Conservation (phyloP, 2,329 filamentous ascomycete species). For the Aspergillus latus region DNA sequence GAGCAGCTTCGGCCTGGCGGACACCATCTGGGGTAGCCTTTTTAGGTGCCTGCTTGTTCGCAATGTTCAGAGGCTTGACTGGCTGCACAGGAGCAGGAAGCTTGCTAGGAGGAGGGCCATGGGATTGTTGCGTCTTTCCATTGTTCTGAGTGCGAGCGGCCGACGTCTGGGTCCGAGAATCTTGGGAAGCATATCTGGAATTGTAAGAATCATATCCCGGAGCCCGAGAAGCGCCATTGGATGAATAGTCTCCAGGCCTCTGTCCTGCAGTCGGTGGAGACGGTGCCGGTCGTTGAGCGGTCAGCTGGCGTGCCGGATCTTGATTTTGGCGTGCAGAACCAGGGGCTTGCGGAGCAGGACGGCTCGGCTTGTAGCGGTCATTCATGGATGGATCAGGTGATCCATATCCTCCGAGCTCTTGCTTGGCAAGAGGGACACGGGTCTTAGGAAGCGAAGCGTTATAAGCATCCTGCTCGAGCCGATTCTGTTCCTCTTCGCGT, state of each 20-base stretch:
- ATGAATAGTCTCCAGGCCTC: conserved; percentile 21
- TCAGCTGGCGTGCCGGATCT: conserved; percentile 54
- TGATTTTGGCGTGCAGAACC: conserved; percentile 54
- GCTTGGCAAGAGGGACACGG: conserved; percentile 77
- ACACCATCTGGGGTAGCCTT: conserved; percentile 62
- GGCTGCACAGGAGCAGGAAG: conserved; percentile 56
- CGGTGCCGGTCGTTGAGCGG: conserved; percentile 81
- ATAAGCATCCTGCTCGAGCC: conserved; percentile 80
- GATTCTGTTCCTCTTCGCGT: conserved; percentile 59
- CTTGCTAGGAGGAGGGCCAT: conserved; percentile 55
- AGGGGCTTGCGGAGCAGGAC: conserved; percentile 80
- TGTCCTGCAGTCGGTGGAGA: conserved; percentile 58
- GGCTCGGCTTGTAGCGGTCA: conserved; percentile 75
- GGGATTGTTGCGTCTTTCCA: conserved; percentile 36
- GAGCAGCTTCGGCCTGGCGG: conserved; percentile 84
- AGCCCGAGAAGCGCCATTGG: conserved; percentile 36
- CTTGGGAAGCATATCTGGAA: conserved; percentile 33
- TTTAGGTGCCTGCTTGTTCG: conserved; percentile 58
- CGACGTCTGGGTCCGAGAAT: conserved; percentile 41
- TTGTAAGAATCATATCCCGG: conserved; percentile 36
- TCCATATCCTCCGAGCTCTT: conserved; percentile 77
- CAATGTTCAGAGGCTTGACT: conserved; percentile 78
- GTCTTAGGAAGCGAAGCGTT: conserved; percentile 85
- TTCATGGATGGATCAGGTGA: conserved; percentile 51
- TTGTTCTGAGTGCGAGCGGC: conserved; percentile 47